Evolutionary conservation across 768 basidiomycete species (phyloP).

Genomic region (Rhodotorula graminis): DNA sequence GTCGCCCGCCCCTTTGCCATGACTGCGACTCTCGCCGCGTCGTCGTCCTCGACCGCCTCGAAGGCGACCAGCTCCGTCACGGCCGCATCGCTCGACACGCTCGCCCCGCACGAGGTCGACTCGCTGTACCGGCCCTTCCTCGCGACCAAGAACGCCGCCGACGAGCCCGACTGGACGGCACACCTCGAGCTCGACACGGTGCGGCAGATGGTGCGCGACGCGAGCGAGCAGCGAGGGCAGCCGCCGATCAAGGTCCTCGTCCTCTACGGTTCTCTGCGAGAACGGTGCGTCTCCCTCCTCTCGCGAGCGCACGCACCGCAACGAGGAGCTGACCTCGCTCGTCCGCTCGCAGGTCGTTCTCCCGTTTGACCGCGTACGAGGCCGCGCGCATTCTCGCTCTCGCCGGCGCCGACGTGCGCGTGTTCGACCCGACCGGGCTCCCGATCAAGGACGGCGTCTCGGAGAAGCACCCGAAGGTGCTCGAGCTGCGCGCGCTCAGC

Average conservation of each 20-base stretch:
- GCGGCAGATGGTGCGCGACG: conserved; percentile 12
- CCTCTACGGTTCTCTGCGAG: conserved; percentile 45
- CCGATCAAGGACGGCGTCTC: conserved; percentile 43
- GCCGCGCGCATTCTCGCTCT: conserved; percentile 43
- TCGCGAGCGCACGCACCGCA: background rate
- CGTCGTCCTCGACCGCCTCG: too few species aligned
- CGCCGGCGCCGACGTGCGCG: conserved; percentile 45
- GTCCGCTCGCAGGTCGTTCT: conserved; percentile 43
- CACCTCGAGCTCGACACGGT: conserved; percentile 43
- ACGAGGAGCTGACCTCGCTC: background rate
- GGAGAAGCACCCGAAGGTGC: conserved; percentile 43
- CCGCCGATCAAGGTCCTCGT: conserved; percentile 42
- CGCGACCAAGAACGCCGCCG: conserved; percentile 7
- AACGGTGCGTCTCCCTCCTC: conserved; percentile 37
- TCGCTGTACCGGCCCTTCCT: conserved; percentile 19
- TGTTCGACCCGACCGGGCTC: conserved; percentile 44
- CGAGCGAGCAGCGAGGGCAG: background rate
- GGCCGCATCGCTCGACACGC: background rate
- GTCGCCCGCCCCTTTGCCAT: background rate
- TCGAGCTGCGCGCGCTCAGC: conserved; percentile 42
- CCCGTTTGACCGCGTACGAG: conserved; percentile 46
- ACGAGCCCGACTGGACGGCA: conserved; percentile 43
- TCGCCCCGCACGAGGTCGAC: background rate
- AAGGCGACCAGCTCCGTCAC: too few species aligned
- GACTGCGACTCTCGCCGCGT: background rate